Evolutionary conservation across 169 alveolate species (phyloP).

Genomic region (Plasmodium gaboni): DNA sequence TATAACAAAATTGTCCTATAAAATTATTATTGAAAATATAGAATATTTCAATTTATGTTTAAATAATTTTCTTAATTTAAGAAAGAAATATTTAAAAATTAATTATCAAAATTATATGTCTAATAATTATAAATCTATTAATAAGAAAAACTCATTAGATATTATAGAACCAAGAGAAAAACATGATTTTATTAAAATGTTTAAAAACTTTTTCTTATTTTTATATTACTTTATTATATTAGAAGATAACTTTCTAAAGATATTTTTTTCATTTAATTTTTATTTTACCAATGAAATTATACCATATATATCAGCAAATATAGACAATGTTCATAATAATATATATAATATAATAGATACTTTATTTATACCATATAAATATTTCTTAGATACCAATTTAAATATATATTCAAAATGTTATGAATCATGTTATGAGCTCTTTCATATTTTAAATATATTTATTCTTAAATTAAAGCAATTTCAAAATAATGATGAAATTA

Average conservation of each 20-base stretch:
- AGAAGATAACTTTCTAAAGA: constrained; percentile 53
- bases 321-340: constrained; percentile 63
- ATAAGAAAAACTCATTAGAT: constrained; percentile 8
- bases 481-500: constrained; percentile 37
- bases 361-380: constrained; percentile 22
- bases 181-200: constrained; percentile 30
- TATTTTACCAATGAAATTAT: constrained; percentile 13
- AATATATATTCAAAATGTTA: constrained; percentile 48
- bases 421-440: constrained; percentile 51
- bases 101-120: constrained; percentile 33
- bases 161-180: background rate
- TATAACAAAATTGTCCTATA: constrained; percentile 66
- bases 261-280: constrained; percentile 41
- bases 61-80: constrained; percentile 44
- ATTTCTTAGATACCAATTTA: constrained; percentile 56
- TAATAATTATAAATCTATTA: constrained; percentile 10
- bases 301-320: constrained; percentile 37
- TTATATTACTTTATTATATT: constrained; percentile 46
- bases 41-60: constrained; percentile 68
- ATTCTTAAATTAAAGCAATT: constrained; percentile 47
- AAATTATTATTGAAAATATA: constrained; percentile 56
- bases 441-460: constrained; percentile 42
- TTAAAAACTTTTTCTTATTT: constrained; percentile 48
- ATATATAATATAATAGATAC: constrained; percentile 43
- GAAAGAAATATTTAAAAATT: constrained; percentile 37